Conservation (phyloP, 192 early-diverging fungal species). For the Gamsiella multidivaricata region DNA sequence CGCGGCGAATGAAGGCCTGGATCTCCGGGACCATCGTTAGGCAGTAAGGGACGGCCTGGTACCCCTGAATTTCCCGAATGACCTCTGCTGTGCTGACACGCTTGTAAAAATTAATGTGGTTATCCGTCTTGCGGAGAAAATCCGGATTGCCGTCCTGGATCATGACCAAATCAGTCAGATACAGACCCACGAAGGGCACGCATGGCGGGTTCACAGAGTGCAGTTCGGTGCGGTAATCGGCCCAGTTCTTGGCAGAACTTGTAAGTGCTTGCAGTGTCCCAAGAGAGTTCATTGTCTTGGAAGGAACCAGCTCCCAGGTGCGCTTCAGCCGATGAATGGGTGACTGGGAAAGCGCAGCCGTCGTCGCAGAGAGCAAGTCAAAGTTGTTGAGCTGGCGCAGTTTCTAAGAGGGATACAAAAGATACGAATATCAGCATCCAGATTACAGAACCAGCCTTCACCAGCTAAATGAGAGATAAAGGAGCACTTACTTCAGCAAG, state of each 20-base stretch:
- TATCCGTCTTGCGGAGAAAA: constrained; percentile 67
- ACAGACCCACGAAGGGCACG: constrained; percentile 85
- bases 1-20: constrained; percentile 79
- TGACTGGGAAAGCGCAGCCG: constrained; percentile 89
- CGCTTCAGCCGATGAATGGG: constrained; percentile 89
- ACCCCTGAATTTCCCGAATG: constrained; percentile 93
- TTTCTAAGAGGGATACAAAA: constrained; percentile 52
- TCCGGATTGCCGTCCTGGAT: constrained; percentile 94
- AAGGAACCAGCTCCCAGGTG: constrained; percentile 85
- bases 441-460: no score
- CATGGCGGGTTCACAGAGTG: constrained; percentile 86
- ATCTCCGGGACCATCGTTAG: constrained; percentile 86
- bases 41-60: constrained; percentile 87
- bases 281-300: constrained; percentile 66
- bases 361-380: constrained; percentile 90
- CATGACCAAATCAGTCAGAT: constrained; percentile 93
- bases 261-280: constrained; percentile 80
- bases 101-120: constrained; percentile 95
- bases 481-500: constrained; percentile 71
- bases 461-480: background rate
- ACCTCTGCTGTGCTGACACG: constrained; percentile 90
- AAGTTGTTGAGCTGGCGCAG: constrained; percentile 94
- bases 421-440: background rate
- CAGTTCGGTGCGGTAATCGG: constrained; percentile 83
- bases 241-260: constrained; percentile 86